Base-by-base conservation (phyloP, 2,329 filamentous ascomycete species). In the Phialophora chinensis region DNA sequence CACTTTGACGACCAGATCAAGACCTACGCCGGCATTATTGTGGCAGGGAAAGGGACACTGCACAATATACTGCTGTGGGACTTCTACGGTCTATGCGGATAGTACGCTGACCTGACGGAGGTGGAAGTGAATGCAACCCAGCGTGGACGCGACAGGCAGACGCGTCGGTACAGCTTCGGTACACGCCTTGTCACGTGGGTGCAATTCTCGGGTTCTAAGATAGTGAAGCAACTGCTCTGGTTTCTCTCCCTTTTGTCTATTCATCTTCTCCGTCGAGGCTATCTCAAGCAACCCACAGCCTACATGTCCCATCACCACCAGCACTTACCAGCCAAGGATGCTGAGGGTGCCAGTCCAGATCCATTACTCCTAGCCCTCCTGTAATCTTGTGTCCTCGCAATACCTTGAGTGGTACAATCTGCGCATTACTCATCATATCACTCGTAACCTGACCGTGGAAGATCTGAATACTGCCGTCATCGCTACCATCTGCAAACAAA, bases 381-480 rank as follows among this genome's bases (percentile, higher is more conserved):
- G 62, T 66, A 2, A 98, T 88, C 79, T 90, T 91, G 81, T 99
- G 95, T 0, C 95, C 95, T 75, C 87, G 90, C 57, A 99, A 85
- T 75, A 96, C 92, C 85, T 98, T 99, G 69, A 99, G 85, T 8
- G 95, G 95, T 60, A 98, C 95, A 75, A 99, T 97, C 14, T 90
- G 96, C 6, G 95, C 93, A 75, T 97, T 97, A 82, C 96, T 93
- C 87, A 99, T 92, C 77, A 97, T 84, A 77, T 99, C 95, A 68
- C 89, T 92, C 33, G 96, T 93, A 31, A 98, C 94, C 80, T 94
- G 96, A 64, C 93, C 94, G 77, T 98, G 94, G 87, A 98, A 98
- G 62, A 99, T 91, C 78, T 99, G 95, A 71, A 98, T 81, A 23
- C 90, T 92, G 31, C 95, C 95, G 77, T 99, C 95, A 77, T 99